Percentiles rank a stretch among this genome's conserved stretches.
phyloP scores from a whole-genome alignment of 352 stramenopile genomes.

The Globisporangium spinosum region DNA sequence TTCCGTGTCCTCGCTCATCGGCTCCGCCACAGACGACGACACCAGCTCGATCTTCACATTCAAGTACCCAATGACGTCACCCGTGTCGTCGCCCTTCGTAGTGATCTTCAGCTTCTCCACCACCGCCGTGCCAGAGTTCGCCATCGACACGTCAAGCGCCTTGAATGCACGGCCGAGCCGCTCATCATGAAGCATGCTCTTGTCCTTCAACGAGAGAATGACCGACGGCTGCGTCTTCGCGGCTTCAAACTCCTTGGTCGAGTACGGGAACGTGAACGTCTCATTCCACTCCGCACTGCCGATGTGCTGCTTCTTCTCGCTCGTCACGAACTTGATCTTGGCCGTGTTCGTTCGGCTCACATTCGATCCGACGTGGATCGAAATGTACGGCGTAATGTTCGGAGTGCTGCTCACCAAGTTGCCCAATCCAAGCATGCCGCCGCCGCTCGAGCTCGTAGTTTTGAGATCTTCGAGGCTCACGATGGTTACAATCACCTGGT shows the following conservation, averaged over 20 bases:
- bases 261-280: constrained; percentile 74
- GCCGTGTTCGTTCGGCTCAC: constrained; percentile 62
- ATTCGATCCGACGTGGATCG: constrained; percentile 68
- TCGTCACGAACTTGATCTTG: constrained; percentile 58
- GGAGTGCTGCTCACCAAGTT: constrained; percentile 74
- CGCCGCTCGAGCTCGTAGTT: constrained; percentile 58
- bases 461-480: constrained; percentile 49
- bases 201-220: constrained; percentile 46
- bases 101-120: constrained; percentile 21
- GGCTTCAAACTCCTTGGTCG: constrained; percentile 44
- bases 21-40: constrained; percentile 15
- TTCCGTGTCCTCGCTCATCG: constrained; percentile 1
- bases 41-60: constrained; percentile 25
- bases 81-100: constrained; percentile 20
- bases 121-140: not conserved
- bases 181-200: constrained; percentile 51
- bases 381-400: constrained; percentile 80
- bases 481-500: constrained; percentile 74
- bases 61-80: constrained; percentile 23
- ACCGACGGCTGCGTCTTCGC: constrained; percentile 17
- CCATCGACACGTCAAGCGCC: constrained; percentile 15
- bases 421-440: constrained; percentile 62
- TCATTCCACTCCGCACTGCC: constrained; percentile 66
- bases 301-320: constrained; percentile 40
- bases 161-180: constrained; percentile 30